Evolutionary conservation across 1,139 yeast species (phyloP).

Genomic region (Pichia sp.): DNA sequence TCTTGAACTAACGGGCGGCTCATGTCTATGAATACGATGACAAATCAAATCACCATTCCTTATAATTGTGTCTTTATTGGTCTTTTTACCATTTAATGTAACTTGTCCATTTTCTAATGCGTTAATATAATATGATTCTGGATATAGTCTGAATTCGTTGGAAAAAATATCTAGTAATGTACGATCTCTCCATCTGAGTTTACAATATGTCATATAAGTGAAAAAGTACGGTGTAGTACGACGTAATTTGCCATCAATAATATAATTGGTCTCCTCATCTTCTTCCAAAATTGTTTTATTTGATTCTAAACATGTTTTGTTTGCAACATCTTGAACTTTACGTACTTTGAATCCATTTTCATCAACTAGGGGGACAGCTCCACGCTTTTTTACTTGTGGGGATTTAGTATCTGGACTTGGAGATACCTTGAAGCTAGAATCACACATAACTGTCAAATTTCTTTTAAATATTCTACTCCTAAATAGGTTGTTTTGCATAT

Average conservation of each 20-base stretch:
- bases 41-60: conserved; percentile 79
- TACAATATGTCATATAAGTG: conserved; percentile 87
- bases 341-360: conserved; percentile 44
- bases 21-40: conserved; percentile 84
- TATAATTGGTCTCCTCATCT: conserved; percentile 45
- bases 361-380: conserved; percentile 32
- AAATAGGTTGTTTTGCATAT: background rate
- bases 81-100: conserved; percentile 57
- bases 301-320: conserved; percentile 34
- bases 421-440: background rate
- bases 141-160: conserved; percentile 78
- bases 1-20: conserved; percentile 77
- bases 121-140: conserved; percentile 57
- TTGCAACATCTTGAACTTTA: conserved; percentile 42
- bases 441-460: background rate
- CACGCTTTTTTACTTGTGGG: conserved; percentile 11
- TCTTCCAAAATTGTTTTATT: conserved; percentile 48
- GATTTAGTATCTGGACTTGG: no score
- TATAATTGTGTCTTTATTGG: conserved; percentile 59
- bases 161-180: conserved; percentile 73
- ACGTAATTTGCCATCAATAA: conserved; percentile 56
- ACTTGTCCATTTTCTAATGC: conserved; percentile 74
- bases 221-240: conserved; percentile 80
- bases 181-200: conserved; percentile 84
- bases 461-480: background rate